Base-by-base conservation (phyloP, 148 eudicot genomes). In the Arctostaphylos glauca region DNA sequence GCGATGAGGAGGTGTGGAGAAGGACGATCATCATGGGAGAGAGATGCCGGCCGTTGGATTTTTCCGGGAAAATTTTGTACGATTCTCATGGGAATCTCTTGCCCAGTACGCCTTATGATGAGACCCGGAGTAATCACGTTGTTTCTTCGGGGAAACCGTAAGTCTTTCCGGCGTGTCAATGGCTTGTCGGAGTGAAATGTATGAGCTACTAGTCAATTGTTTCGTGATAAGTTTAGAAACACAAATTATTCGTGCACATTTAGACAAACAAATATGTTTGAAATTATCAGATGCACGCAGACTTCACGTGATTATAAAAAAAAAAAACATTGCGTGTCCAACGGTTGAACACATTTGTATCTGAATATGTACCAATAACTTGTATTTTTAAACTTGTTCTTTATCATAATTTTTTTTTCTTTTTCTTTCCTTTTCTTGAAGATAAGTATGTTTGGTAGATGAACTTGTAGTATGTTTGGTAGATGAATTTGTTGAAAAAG, bases 1-100 rank as follows among this genome's bases (percentile, higher is more conserved):
- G 75, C 3, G 92, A 90, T 2, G 89, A 84, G 70, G 94, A 83
- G 3, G 85, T 94, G 71, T 94, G 98, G 98, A 90, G 89, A 88
- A 91, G 90, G 88, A 88, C 88, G 46, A 92, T 94, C 58, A 92
- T 94, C 38, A 91, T 86, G 88, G 98, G 98, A n/a, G 98, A 84
- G 47, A 87, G 83, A 82, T 94, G 98, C 84, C 87, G 90, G 3
- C 96, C 98, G 1, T 41, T 94, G 46, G 89, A 94, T 55, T 92
- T 90, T 79, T 94, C 98, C 19, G 96, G 96, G n/a, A 89, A 84
- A 47, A 92, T 94, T 84, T 87, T 89, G 88, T 94, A 94, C 55
- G 96, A 93, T 84, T 84, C 80, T 25, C 80, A 91, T 14, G 97
- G 97, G 0, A 93, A 93, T 87, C 90, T 89, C 66, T 21, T 92